These are phyloP conservation scores for Acanthochlamys bracteata DNA, from an alignment of 106 monocot genomes.

Conservation along the genomic window DNA sequence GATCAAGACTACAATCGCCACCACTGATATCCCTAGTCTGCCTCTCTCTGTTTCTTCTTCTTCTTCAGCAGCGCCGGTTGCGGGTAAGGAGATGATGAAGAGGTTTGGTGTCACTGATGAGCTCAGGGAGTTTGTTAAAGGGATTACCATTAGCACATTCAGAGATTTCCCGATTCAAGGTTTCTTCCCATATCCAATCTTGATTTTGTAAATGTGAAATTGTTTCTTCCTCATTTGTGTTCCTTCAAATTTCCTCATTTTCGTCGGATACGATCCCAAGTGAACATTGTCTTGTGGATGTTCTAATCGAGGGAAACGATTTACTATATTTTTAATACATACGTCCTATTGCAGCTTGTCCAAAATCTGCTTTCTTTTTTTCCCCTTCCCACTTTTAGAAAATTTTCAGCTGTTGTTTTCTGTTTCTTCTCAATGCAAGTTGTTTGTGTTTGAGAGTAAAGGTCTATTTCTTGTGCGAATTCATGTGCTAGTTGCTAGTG, in stretches of 20 bases:
- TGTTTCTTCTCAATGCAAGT: too few species aligned
- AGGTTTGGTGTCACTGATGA: constrained; percentile 80
- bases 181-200: constrained; percentile 6
- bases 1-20: constrained; percentile 72
- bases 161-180: constrained; percentile 93
- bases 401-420: too few species aligned
- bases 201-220: too few species aligned
- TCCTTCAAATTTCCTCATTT: not conserved
- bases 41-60: constrained; percentile 11
- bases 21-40: constrained; percentile 54
- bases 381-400: too few species aligned
- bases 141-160: constrained; percentile 76
- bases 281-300: not conserved
- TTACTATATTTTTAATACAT: not conserved
- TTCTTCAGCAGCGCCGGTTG: too few species aligned
- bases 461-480: too few species aligned
- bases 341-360: not conserved
- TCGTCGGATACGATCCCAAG: not conserved
- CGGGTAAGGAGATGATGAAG: too few species aligned
- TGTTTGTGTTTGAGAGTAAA: too few species aligned
- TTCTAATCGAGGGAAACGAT: not conserved
- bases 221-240: not conserved
- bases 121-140: constrained; percentile 88
- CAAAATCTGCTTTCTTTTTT: not conserved
- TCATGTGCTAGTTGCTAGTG: too few species aligned